phyloP scores from a whole-genome alignment of 2,329 filamentous ascomycete genomes.

The Exserohilum rostratum region DNA sequence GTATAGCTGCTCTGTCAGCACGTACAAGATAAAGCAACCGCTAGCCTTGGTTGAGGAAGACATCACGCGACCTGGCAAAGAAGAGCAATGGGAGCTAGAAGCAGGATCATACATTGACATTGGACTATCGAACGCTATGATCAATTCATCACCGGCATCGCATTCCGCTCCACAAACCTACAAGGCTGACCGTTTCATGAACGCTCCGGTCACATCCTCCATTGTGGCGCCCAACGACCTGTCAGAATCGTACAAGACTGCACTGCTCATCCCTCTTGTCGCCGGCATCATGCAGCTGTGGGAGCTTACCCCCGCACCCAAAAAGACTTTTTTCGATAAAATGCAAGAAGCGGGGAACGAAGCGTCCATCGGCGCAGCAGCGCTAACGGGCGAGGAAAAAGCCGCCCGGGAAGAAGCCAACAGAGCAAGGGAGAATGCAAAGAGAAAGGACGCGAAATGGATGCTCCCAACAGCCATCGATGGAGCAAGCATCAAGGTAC shows the following conservation, averaged over 20 bases:
- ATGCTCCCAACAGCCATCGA: constrained; percentile 57
- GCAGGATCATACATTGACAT: constrained; percentile 36
- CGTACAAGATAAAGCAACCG: constrained; percentile 28
- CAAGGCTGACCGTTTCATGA: constrained; percentile 37
- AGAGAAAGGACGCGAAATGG: constrained; percentile 47
- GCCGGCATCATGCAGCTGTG: constrained; percentile 45
- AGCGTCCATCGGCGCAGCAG: constrained; percentile 35
- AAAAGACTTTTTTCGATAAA: constrained; percentile 41
- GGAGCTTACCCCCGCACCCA: constrained; percentile 42
- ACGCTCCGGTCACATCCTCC: constrained; percentile 20
- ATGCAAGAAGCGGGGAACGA: constrained; percentile 43
- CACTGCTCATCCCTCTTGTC: constrained; percentile 36
- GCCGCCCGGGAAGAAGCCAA: constrained; percentile 14
- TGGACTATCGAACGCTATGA: constrained; percentile 37
- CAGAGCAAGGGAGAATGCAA: constrained; percentile 13
- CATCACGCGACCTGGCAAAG: constrained; percentile 16
- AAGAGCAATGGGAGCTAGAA: constrained; percentile 37
- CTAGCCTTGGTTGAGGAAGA: constrained; percentile 30
- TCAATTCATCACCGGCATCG: constrained; percentile 38
- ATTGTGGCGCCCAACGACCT: constrained; percentile 19
- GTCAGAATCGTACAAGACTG: constrained; percentile 27
- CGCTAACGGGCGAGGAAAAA: constrained; percentile 21
- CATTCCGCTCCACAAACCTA: constrained; percentile 30
- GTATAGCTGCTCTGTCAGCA: constrained; percentile 32
- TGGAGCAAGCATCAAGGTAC: constrained; percentile 58